phyloP scores from a whole-genome alignment of 2,329 filamentous ascomycete genomes.

The Didymella sp. region DNA sequence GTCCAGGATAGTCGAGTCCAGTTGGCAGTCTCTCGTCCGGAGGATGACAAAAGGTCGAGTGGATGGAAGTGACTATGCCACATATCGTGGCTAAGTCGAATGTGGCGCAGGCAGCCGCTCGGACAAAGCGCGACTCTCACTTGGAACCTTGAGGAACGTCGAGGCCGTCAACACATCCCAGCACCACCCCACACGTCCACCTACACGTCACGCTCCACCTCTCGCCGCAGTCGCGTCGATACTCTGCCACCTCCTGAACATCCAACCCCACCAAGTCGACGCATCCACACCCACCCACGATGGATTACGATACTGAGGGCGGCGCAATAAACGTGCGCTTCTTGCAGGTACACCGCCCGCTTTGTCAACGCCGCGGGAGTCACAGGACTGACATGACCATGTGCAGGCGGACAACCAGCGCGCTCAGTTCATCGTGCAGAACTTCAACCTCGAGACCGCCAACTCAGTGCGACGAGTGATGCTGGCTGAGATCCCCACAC shows the following conservation, averaged over 20 bases:
- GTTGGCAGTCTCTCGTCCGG: not conserved
- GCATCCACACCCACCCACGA: slow-evolving; percentile 38
- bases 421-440: slow-evolving; percentile 90
- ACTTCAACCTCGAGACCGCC: slow-evolving; percentile 88
- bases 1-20: not conserved
- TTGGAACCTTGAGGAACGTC: slow-evolving; percentile 35
- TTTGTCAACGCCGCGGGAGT: slow-evolving; percentile 21
- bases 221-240: slow-evolving; percentile 27
- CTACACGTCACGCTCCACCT: slow-evolving; percentile 28
- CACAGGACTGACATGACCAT: slow-evolving; percentile 31
- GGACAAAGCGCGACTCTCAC: slow-evolving; percentile 19
- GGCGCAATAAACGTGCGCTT: slow-evolving; percentile 52
- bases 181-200: slow-evolving; percentile 16
- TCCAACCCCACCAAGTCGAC: slow-evolving; percentile 20
- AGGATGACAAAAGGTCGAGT: not conserved
- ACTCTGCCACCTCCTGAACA: slow-evolving; percentile 20
- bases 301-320: slow-evolving; percentile 60
- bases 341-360: slow-evolving; percentile 43
- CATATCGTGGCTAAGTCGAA: not conserved
- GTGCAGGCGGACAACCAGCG: slow-evolving; percentile 75
- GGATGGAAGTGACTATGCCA: not conserved
- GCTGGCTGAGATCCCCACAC: slow-evolving; percentile 90
- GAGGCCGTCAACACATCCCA: slow-evolving; percentile 21
- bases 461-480: slow-evolving; percentile 92
- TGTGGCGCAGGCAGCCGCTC: slow-evolving; percentile 22